phyloP scores from a whole-genome alignment of 2,329 filamentous ascomycete species.

The Neofusicoccum laricinum region DNA sequence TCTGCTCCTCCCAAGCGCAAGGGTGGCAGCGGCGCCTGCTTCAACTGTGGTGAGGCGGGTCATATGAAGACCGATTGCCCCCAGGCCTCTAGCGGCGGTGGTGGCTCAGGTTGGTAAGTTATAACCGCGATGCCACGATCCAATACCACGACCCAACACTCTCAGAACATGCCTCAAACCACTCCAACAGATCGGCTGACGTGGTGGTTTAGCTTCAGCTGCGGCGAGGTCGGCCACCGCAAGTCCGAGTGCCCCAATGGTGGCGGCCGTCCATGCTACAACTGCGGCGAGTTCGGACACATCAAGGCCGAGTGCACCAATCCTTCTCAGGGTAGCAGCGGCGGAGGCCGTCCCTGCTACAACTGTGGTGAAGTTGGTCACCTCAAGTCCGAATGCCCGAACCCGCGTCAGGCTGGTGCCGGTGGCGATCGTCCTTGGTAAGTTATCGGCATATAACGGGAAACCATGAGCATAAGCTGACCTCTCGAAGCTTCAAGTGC shows the following conservation, averaged over 20 bases:
- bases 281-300: conserved; percentile 28
- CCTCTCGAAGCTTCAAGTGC: conserved; percentile 22
- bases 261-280: conserved; percentile 9
- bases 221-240: conserved; percentile 26
- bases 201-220: conserved; percentile 19
- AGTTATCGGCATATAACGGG: neutral
- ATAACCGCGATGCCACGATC: neutral
- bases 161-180: no score
- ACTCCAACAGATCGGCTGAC: neutral
- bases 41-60: conserved; percentile 27
- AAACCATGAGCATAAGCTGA: neutral
- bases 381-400: conserved; percentile 26
- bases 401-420: conserved; percentile 24
- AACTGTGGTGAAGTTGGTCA: conserved; percentile 31
- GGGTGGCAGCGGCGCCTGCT: conserved; percentile 18
- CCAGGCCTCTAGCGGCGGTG: conserved; percentile 18
- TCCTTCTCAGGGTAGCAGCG: conserved; percentile 16
- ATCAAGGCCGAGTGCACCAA: conserved; percentile 28
- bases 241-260: conserved; percentile 4
- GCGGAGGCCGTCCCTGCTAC: conserved; percentile 21
- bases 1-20: neutral
- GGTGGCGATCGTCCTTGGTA: conserved; percentile 8
- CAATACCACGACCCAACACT: neutral
- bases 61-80: conserved; percentile 28
- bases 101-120: conserved; percentile 14